Conservation (phyloP, 495 filamentous ascomycete genomes). For the Trichoderma virens region DNA sequence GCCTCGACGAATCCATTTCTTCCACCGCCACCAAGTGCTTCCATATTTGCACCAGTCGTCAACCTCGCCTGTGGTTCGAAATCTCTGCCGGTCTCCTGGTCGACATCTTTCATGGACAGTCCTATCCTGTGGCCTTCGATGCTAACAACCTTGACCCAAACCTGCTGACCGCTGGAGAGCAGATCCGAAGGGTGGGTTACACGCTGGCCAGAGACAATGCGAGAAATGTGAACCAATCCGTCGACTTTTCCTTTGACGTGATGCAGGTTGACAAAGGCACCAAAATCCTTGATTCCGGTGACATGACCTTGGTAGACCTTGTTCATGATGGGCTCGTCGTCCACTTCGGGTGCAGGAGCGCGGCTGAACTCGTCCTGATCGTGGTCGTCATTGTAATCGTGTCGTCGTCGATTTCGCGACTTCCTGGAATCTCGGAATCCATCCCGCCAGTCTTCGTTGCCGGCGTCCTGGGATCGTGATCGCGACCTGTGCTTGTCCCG, state of each 20-base stretch:
- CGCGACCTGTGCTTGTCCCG: conserved; percentile 38
- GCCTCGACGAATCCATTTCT: conserved; percentile 45
- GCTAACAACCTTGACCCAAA: conserved; percentile 90
- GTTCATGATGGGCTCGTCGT: conserved; percentile 71
- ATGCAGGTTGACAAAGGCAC: conserved; percentile 87
- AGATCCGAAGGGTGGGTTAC: conserved; percentile 91
- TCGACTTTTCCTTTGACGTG: conserved; percentile 84
- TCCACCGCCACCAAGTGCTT: conserved; percentile 57
- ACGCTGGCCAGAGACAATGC: conserved; percentile 77
- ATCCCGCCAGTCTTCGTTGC: conserved; percentile 50
- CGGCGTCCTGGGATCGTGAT: conserved; percentile 52
- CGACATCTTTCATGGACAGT: conserved; percentile 94
- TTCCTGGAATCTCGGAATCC: conserved; percentile 22
- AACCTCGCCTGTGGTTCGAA: conserved; percentile 72
- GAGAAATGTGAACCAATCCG: conserved; percentile 91
- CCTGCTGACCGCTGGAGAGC: conserved; percentile 67
- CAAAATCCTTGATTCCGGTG: conserved; percentile 90
- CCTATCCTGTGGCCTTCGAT: conserved; percentile 74
- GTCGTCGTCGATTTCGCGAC: conserved; percentile 35
- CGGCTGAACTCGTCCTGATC: conserved; percentile 58
- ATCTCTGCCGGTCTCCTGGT: conserved; percentile 83
- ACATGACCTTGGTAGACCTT: conserved; percentile 89
- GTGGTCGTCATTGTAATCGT: conserved; percentile 36
- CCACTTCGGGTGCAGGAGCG: conserved; percentile 66
- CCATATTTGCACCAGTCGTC: conserved; percentile 88